Evolutionary conservation across 345 rosid genomes (phyloP).

Genomic region (Lepidium africanum): DNA sequence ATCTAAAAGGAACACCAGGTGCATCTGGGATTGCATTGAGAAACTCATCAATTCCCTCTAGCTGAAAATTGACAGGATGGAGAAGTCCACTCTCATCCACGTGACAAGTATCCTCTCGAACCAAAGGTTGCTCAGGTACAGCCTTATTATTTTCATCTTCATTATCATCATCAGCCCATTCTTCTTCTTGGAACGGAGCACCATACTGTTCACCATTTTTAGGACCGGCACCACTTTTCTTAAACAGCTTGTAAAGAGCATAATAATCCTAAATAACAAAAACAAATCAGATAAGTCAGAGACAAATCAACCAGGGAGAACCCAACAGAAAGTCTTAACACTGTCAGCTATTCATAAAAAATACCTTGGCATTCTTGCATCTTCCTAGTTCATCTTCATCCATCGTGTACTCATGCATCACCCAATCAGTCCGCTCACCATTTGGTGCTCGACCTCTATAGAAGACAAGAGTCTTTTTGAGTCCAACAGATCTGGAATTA

Average conservation of each 20-base stretch:
- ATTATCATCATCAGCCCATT: slow-evolving; percentile 53
- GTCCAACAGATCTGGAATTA: slow-evolving; percentile 55
- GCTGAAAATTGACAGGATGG: background rate
- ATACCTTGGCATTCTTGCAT: slow-evolving; percentile 63
- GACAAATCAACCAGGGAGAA: background rate
- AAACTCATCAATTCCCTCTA: background rate
- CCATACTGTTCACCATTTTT: slow-evolving; percentile 97
- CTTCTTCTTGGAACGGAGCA: slow-evolving; percentile 90
- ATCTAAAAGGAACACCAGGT: slow-evolving; percentile 3
- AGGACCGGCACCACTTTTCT: slow-evolving; percentile 96
- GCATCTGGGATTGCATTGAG: slow-evolving; percentile 9
- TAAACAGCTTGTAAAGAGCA: slow-evolving; percentile 81
- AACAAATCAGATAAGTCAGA: background rate
- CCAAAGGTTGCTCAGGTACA: background rate
- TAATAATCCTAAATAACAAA: slow-evolving; percentile 58
- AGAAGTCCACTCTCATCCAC: background rate
- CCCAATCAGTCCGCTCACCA: slow-evolving; percentile 92
- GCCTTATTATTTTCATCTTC: background rate
- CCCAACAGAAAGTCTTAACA: background rate
- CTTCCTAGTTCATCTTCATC: slow-evolving; percentile 84
- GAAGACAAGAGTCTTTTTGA: slow-evolving; percentile 86
- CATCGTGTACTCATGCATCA: slow-evolving; percentile 89
- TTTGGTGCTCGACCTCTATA: slow-evolving; percentile 78
- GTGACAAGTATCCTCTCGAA: background rate
- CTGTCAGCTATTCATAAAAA: background rate